Evolutionary conservation across 164 flowering plant genomes (phyloP).

Genomic region (grape (Vitis vinifera)): DNA sequence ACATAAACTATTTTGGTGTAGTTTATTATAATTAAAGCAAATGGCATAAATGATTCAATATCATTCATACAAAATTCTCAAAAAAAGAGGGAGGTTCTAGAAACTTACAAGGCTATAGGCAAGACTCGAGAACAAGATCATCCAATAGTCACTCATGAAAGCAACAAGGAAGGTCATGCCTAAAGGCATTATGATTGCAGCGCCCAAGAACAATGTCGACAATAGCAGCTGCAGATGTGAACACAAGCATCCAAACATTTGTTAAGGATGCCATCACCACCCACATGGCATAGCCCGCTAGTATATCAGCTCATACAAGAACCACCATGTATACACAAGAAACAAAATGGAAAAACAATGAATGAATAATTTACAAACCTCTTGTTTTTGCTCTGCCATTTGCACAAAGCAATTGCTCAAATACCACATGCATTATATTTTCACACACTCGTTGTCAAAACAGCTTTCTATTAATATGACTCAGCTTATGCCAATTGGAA

Average conservation of each 20-base stretch:
- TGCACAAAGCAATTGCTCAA: too few relatives aligned
- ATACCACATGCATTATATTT: too few relatives aligned
- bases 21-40: too few relatives aligned
- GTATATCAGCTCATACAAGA: conserved; percentile 35
- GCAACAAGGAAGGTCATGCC: conserved; percentile 27
- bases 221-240: conserved; percentile 38
- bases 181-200: conserved; percentile 15
- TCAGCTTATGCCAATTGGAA: too few relatives aligned
- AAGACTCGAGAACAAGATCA: conserved; percentile 33
- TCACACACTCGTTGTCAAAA: too few relatives aligned
- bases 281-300: conserved; percentile 33
- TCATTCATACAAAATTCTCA: neutral
- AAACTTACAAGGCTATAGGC: conserved; percentile 33
- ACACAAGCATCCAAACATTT: conserved; percentile 33
- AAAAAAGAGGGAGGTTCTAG: neutral
- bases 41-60: neutral
- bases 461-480: too few relatives aligned
- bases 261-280: conserved; percentile 38
- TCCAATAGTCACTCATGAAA: conserved; percentile 23
- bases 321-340: conserved; percentile 14
- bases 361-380: too few relatives aligned
- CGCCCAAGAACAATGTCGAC: conserved; percentile 22
- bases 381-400: too few relatives aligned
- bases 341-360: too few relatives aligned
- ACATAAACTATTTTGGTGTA: too few relatives aligned